Evolutionary conservation across 2,329 filamentous ascomycete genomes (phyloP).

Genomic region (Fusarium secorum): DNA sequence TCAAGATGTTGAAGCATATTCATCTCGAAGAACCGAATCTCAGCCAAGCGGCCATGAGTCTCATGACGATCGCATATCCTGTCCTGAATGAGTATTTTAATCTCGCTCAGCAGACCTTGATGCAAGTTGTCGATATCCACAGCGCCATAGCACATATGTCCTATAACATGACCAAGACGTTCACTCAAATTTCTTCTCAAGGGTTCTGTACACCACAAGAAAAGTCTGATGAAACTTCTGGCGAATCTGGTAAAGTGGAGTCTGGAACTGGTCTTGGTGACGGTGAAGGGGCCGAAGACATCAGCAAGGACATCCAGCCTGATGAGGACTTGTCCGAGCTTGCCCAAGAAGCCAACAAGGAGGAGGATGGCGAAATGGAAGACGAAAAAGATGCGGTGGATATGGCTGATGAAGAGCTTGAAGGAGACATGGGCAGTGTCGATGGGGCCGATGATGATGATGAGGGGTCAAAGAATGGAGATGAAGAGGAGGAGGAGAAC

Average conservation of each 20-base stretch:
- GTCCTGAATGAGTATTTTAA: constrained; percentile 77
- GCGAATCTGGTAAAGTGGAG: constrained; percentile 81
- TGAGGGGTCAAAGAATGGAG: constrained; percentile 66
- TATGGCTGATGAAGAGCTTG: constrained; percentile 90
- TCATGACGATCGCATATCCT: constrained; percentile 58
- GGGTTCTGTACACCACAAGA: constrained; percentile 94
- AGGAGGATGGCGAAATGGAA: constrained; percentile 72
- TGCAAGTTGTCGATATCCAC: constrained; percentile 70
- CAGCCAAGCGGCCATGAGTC: constrained; percentile 44
- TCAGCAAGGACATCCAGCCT: constrained; percentile 93
- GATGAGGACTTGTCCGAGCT: constrained; percentile 94
- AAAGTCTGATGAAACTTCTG: constrained; percentile 73
- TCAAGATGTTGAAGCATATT: constrained; percentile 48
- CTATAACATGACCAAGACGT: constrained; percentile 77
- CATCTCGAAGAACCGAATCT: constrained; percentile 40
- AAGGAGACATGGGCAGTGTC: constrained; percentile 77
- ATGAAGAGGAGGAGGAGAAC: constrained; percentile 71
- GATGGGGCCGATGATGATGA: constrained; percentile 70
- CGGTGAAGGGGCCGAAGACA: constrained; percentile 94
- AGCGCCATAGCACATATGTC: constrained; percentile 75
- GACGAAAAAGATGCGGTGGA: constrained; percentile 88
- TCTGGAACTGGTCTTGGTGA: constrained; percentile 93
- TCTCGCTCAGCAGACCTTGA: constrained; percentile 66
- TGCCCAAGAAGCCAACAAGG: constrained; percentile 81
- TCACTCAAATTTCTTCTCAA: constrained; percentile 79